Conservation (phyloP, 2,329 filamentous ascomycete species). For the Hypoxylon sp. region DNA sequence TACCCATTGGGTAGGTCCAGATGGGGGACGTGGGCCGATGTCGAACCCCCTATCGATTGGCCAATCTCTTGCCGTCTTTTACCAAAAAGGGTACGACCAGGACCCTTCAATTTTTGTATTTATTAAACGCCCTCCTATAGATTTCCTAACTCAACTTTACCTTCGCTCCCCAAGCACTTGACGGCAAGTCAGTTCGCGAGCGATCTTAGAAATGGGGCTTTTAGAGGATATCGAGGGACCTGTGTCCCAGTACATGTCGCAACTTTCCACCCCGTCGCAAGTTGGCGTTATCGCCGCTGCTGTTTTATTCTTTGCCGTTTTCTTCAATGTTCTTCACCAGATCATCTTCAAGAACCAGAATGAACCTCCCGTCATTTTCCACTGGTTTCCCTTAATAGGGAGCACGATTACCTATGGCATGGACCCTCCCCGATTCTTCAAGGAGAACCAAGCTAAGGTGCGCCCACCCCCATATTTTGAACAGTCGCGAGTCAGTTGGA, state of each 20-base stretch:
- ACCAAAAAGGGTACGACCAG: conserved; percentile 33
- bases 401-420: conserved; percentile 96
- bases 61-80: conserved; percentile 44
- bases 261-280: conserved; percentile 63
- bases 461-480: conserved; percentile 39
- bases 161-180: conserved; percentile 8
- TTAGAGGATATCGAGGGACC: conserved; percentile 66
- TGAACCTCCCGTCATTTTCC: conserved; percentile 84
- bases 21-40: conserved; percentile 28
- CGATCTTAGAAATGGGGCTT: conserved; percentile 63
- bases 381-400: conserved; percentile 85
- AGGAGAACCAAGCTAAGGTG: conserved; percentile 80
- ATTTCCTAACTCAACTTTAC: conserved; percentile 19
- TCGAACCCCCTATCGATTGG: conserved; percentile 41
- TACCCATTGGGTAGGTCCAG: conserved; percentile 12
- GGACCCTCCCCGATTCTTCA: conserved; percentile 91
- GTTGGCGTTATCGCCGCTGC: conserved; percentile 59
- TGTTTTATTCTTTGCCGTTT: conserved; percentile 68
- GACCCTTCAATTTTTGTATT: conserved; percentile 37
- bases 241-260: conserved; percentile 63
- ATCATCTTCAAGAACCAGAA: conserved; percentile 84
- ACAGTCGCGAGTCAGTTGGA: not conserved
- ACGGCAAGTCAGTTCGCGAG: conserved; percentile 25
- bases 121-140: conserved; percentile 36
- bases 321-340: conserved; percentile 85